Percentiles rank a stretch among this genome's conserved stretches.
Conservation (phyloP, 2,329 filamentous ascomycete species). For the Penicillium sp. region DNA sequence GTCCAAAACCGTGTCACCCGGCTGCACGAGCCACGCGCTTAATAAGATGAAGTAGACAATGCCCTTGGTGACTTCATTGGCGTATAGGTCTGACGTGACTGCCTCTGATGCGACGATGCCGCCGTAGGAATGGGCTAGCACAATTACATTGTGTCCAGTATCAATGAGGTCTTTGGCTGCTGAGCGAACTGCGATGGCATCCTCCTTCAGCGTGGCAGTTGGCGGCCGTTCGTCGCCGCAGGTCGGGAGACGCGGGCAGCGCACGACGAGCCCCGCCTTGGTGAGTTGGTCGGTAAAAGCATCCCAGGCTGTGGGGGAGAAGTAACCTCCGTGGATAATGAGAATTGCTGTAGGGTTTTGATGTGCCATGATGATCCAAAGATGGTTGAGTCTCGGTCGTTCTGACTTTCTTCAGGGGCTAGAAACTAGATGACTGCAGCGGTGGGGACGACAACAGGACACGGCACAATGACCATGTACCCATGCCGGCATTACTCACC, state of each 20-base stretch:
- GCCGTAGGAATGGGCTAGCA: conserved; percentile 10
- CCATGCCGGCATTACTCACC: too few relatives aligned
- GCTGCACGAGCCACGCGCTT: conserved; percentile 4
- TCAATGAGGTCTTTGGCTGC: conserved; percentile 6
- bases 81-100: conserved; percentile 3
- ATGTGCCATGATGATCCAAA: not conserved
- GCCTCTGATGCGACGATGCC: conserved; percentile 9
- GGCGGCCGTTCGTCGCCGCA: conserved; percentile 5
- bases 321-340: conserved; percentile 12
- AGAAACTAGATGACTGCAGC: too few relatives aligned
- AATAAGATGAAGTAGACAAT: conserved; percentile 4
- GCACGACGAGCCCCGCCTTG: not conserved
- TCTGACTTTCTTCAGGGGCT: too few relatives aligned
- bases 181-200: not conserved
- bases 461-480: too few relatives aligned
- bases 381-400: not conserved
- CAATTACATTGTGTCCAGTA: conserved; percentile 1
- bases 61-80: not conserved
- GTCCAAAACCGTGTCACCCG: not conserved
- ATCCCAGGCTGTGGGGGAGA: conserved; percentile 8
- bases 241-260: conserved; percentile 3
- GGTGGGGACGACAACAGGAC: too few relatives aligned
- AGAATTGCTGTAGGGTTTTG: conserved; percentile 6
- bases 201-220: conserved; percentile 1
- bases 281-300: conserved; percentile 1